These are phyloP conservation scores for Kwoniella shivajii DNA, from an alignment of 1,284 basidiomycete genomes.

Conservation along the genomic window DNA sequence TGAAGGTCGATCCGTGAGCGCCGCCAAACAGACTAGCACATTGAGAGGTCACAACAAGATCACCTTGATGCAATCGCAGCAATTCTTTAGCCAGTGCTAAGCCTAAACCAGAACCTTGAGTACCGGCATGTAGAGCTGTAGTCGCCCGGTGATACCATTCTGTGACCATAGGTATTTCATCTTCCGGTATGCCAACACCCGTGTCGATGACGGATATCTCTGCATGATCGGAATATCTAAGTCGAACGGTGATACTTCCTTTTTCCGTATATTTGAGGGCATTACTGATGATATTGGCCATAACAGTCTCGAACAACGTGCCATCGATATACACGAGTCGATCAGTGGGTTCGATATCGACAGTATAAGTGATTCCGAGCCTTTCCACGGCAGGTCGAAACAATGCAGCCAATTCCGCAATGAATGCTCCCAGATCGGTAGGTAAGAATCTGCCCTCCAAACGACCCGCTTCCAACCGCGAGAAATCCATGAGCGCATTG, in stretches of 20 bases:
- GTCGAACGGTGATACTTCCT: constrained; percentile 39
- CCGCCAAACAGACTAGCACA: constrained; percentile 30
- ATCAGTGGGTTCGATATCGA: constrained; percentile 43
- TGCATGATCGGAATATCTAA: constrained; percentile 36
- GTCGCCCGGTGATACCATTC: constrained; percentile 41
- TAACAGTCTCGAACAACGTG: constrained; percentile 53
- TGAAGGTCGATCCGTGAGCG: constrained; percentile 39
- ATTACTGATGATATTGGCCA: constrained; percentile 51
- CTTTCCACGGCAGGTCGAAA: constrained; percentile 49
- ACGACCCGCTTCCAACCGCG: constrained; percentile 46
- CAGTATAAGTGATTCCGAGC: constrained; percentile 35
- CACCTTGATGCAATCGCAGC: constrained; percentile 54
- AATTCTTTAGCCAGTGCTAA: constrained; percentile 48
- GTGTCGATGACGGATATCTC: constrained; percentile 51
- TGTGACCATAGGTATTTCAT: constrained; percentile 30
- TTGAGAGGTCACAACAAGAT: constrained; percentile 42
- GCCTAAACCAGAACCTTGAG: constrained; percentile 38
- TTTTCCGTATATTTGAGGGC: constrained; percentile 48
- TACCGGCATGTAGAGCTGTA: constrained; percentile 29
- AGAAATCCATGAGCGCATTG: constrained; percentile 51
- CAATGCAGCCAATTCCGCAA: constrained; percentile 48
- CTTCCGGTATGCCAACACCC: constrained; percentile 51
- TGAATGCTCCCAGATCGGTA: constrained; percentile 44
- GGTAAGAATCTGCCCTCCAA: constrained; percentile 49
- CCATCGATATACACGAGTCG: constrained; percentile 48